Conservation (phyloP, 257 asterid species). For the Mitragyna speciosa region DNA sequence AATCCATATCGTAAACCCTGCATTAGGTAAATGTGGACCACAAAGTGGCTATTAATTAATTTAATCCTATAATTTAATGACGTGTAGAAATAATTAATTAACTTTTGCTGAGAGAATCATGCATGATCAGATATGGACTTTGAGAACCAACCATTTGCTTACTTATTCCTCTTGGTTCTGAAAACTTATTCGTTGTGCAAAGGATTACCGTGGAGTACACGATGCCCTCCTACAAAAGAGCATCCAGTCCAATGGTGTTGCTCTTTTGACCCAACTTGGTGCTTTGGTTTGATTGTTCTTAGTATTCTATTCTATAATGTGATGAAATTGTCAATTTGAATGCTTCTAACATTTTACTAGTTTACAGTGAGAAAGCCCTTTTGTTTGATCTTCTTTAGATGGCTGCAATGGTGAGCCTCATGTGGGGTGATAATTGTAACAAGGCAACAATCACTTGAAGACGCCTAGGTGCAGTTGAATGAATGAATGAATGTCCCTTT, state of each 20-base stretch:
- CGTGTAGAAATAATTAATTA: neutral
- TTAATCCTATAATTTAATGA: neutral
- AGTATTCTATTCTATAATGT: neutral
- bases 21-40: conserved; percentile 15
- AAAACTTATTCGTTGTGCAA: conserved; percentile 3
- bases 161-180: neutral
- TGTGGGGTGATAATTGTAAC: neutral
- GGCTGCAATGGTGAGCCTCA: neutral
- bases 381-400: neutral
- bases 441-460: neutral
- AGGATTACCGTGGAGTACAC: neutral
- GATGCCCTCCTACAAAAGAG: neutral
- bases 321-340: neutral
- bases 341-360: neutral
- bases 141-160: neutral
- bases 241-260: neutral
- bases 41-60: neutral
- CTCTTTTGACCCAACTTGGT: neutral
- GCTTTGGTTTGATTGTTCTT: neutral
- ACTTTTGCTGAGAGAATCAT: neutral
- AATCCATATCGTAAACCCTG: conserved; percentile 19
- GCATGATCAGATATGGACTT: conserved; percentile 4
- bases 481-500: neutral
- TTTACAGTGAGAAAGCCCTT: neutral
- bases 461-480: neutral